Evolutionary conservation across 176 grass and related monocot species (phyloP).

Genomic region (Paspalum vaginatum): DNA sequence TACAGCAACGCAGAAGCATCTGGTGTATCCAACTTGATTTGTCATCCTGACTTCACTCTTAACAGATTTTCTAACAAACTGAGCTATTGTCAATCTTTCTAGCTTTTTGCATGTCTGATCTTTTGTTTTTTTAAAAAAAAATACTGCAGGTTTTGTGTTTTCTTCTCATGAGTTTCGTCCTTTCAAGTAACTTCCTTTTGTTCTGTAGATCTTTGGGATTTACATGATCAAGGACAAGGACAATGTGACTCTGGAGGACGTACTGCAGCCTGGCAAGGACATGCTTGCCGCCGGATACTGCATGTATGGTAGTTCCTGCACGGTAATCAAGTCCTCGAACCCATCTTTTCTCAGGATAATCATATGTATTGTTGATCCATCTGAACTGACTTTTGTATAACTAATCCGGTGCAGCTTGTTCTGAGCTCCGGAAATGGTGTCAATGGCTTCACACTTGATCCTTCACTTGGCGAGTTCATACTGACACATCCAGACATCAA

Average conservation of each 20-base stretch:
- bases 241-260: constrained; percentile 68
- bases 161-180: background rate
- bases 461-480: constrained; percentile 98
- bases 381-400: background rate
- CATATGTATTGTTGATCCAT: background rate
- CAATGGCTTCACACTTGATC: constrained; percentile 96
- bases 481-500: constrained; percentile 93
- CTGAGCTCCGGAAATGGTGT: constrained; percentile 86
- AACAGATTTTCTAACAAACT: background rate
- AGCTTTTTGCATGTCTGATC: background rate
- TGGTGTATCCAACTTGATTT: background rate
- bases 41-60: background rate
- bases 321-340: constrained; percentile 44
- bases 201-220: constrained; percentile 73
- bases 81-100: background rate
- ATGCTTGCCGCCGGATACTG: constrained; percentile 98
- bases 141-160: background rate
- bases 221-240: constrained; percentile 80
- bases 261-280: constrained; percentile 81
- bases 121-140: background rate
- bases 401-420: constrained; percentile 63
- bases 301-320: constrained; percentile 99
- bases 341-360: background rate
- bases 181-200: background rate
- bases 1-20: background rate